Conservation (phyloP, 257 asterid species). For the Solanum lycopersicoides region DNA sequence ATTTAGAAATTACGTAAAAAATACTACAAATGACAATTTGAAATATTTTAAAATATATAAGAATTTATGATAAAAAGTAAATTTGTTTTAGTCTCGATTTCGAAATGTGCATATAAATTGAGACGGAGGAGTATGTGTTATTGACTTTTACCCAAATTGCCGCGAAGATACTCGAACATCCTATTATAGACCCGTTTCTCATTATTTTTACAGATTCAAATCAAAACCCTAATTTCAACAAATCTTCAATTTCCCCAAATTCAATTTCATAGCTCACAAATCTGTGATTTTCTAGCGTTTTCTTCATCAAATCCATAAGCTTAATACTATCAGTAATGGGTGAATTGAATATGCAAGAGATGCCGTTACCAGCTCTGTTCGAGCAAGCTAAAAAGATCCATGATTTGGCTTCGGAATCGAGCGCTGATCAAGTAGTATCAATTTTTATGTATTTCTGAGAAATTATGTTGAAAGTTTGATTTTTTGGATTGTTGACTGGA, state of each 20-base stretch:
- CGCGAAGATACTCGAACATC: neutral
- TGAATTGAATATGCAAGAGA: constrained; percentile 40
- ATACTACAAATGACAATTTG: too few relatives aligned
- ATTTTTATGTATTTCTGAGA: neutral
- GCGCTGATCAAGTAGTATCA: constrained; percentile 12
- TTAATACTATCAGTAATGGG: constrained; percentile 16
- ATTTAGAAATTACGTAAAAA: too few relatives aligned
- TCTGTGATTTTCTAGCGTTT: neutral
- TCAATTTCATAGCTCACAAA: neutral
- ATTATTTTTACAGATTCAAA: too few relatives aligned
- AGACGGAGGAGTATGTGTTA: neutral
- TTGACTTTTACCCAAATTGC: neutral
- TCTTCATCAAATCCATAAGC: neutral
- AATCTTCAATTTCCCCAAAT: neutral
- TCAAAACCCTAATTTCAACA: neutral
- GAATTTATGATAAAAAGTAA: too few relatives aligned
- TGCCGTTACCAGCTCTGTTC: constrained; percentile 48
- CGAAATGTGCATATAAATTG: neutral
- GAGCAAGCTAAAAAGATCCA: constrained; percentile 48
- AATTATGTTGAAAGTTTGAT: neutral
- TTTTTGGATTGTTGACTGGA: neutral
- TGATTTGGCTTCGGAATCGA: constrained; percentile 39
- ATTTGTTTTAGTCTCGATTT: too few relatives aligned
- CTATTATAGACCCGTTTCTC: neutral
- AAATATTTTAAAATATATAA: too few relatives aligned